A percentile compares a stretch with the other conserved stretches of the same genome.
These are phyloP conservation scores for Mortierella alpina DNA, from an alignment of 192 early-diverging fungal species.

Conservation along the genomic window DNA sequence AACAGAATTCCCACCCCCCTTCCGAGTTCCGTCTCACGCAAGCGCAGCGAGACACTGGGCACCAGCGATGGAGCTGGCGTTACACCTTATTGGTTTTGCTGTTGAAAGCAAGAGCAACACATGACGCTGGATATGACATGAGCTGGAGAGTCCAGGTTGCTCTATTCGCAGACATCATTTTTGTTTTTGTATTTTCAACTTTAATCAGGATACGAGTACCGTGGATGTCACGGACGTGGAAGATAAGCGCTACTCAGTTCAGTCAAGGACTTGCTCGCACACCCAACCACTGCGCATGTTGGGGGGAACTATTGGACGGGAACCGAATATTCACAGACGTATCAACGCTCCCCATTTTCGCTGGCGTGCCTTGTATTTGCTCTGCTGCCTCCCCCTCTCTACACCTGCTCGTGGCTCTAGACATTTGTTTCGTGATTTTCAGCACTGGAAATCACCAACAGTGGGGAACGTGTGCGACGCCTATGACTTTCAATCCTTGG, in stretches of 20 bases:
- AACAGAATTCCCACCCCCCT: not conserved
- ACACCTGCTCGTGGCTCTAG: not conserved
- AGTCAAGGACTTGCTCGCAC: no score
- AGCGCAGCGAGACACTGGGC: not conserved
- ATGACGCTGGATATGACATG: no score
- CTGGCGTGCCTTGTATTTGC: no score
- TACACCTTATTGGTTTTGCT: no score
- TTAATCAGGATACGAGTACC: constrained; percentile 5
- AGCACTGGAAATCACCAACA: no score
- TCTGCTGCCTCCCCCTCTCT: no score
- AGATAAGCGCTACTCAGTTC: not conserved
- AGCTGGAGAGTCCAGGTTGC: no score
- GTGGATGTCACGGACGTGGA: not conserved
- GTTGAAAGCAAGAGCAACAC: no score
- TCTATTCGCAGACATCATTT: not conserved
- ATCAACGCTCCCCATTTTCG: not conserved
- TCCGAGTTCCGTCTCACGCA: not conserved
- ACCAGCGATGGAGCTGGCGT: no score
- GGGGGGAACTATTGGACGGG: not conserved
- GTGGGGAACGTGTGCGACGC: no score
- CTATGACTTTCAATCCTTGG: not conserved
- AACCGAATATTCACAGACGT: not conserved
- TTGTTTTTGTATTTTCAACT: not conserved
- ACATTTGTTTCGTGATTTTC: not conserved
- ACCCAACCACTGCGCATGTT: not conserved